A percentile compares a stretch with the other conserved stretches of the same genome.
Evolutionary conservation across 345 rosid species (phyloP).

Genomic region (Ceriops decandra): DNA sequence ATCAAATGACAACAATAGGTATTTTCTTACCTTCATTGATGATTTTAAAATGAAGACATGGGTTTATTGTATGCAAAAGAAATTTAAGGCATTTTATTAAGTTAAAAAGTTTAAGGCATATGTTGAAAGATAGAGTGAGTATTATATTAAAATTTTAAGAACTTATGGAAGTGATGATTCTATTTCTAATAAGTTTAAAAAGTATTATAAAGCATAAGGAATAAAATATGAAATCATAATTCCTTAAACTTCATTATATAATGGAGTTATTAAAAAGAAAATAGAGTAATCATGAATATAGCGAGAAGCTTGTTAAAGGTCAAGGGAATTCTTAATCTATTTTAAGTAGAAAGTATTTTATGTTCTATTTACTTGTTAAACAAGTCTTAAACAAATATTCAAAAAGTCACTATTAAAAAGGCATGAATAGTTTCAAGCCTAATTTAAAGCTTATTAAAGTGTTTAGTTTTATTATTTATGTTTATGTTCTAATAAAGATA

Average conservation of each 20-base stretch:
- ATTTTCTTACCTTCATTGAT: not conserved
- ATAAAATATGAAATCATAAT: too few species aligned
- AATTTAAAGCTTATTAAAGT: not conserved
- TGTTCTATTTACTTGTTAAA: not conserved
- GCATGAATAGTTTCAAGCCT: not conserved
- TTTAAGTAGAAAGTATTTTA: not conserved
- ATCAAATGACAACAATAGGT: not conserved
- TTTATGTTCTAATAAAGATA: not conserved
- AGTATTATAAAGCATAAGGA: not conserved
- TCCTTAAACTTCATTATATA: not conserved
- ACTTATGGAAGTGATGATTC: too few species aligned
- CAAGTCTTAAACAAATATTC: not conserved
- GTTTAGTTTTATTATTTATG: not conserved
- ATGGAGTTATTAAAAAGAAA: not conserved
- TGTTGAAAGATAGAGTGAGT: too few species aligned
- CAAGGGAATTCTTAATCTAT: too few species aligned
- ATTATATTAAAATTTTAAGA: too few species aligned
- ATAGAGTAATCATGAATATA: too few species aligned
- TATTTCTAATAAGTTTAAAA: too few species aligned
- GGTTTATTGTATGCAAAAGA: too few species aligned
- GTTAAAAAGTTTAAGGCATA: too few species aligned
- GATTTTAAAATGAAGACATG: too few species aligned
- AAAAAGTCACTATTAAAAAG: not conserved
- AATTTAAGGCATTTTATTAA: too few species aligned
- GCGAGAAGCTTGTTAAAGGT: not conserved